Evolutionary conservation across 768 basidiomycete species (phyloP).

Genomic region (Amanita brunnescens): DNA sequence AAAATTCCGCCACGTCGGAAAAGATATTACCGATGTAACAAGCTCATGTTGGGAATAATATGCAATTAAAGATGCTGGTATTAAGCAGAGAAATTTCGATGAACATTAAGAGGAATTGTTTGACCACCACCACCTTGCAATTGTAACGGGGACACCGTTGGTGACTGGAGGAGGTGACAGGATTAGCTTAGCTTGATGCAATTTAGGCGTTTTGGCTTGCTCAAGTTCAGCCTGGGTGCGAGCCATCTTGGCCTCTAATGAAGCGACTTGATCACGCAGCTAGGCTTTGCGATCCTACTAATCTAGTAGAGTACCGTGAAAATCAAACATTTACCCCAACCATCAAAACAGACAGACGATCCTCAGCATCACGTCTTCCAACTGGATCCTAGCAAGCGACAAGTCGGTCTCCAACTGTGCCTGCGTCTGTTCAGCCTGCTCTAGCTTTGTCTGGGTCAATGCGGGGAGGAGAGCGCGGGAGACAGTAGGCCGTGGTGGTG

Average conservation of each 20-base stretch:
- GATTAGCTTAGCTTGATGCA: constrained; percentile 8
- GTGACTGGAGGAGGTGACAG: constrained; percentile 21
- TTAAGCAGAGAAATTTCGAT: background rate
- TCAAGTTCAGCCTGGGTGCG: constrained; percentile 53
- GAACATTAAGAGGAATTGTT: background rate
- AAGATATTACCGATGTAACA: background rate
- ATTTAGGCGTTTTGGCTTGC: constrained; percentile 29
- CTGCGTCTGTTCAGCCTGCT: constrained; percentile 58
- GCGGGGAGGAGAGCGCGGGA: constrained; percentile 58
- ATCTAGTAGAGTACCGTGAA: background rate
- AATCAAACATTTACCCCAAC: background rate
- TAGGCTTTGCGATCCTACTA: constrained; percentile 63
- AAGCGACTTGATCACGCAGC: constrained; percentile 55
- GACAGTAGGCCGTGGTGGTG: constrained; percentile 46
- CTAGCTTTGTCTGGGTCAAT: constrained; percentile 50
- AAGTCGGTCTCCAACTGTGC: constrained; percentile 64
- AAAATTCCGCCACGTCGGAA: background rate
- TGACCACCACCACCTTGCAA: constrained; percentile 72
- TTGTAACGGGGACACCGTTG: constrained; percentile 50
- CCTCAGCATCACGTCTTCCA: constrained; percentile 68
- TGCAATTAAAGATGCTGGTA: constrained; percentile 3
- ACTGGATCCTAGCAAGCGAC: constrained; percentile 55
- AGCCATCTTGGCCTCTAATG: constrained; percentile 50
- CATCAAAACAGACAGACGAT: constrained; percentile 31
- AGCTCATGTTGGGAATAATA: background rate